phyloP scores from a whole-genome alignment of 2,329 filamentous ascomycete genomes.

The Colletotrichum sp. region DNA sequence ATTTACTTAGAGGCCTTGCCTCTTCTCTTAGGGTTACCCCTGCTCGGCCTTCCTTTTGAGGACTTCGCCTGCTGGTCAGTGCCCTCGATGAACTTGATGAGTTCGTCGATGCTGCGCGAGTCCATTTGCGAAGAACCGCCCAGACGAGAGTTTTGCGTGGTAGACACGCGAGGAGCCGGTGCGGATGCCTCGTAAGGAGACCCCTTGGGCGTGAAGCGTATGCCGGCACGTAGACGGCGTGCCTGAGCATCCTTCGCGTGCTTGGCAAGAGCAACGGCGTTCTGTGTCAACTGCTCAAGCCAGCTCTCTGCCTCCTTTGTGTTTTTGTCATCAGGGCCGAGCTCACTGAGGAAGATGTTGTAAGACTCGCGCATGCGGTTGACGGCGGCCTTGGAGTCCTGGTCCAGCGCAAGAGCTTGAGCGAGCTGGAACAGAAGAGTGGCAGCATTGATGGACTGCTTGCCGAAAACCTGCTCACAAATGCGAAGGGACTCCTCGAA shows the following conservation, averaged over 20 bases:
- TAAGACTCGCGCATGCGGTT: conserved; percentile 95
- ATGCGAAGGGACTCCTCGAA: conserved; percentile 92
- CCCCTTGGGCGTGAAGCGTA: conserved; percentile 70
- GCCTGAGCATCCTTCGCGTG: conserved; percentile 87
- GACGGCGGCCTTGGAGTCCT: conserved; percentile 91
- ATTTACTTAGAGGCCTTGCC: conserved; percentile 32
- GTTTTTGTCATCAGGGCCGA: conserved; percentile 92
- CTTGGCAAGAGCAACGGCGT: conserved; percentile 92
- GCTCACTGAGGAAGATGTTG: conserved; percentile 88
- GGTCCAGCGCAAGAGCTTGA: conserved; percentile 93
- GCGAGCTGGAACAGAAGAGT: conserved; percentile 97
- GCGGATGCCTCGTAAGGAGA: conserved; percentile 59
- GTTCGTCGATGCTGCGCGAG: conserved; percentile 86
- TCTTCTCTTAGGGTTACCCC: conserved; percentile 62
- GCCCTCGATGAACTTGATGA: conserved; percentile 94
- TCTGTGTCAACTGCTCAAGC: conserved; percentile 95
- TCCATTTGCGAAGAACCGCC: conserved; percentile 56
- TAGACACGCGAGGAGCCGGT: conserved; percentile 30
- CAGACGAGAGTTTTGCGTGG: conserved; percentile 16
- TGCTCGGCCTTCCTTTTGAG: conserved; percentile 60
- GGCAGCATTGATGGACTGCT: conserved; percentile 89
- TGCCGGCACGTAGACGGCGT: conserved; percentile 72
- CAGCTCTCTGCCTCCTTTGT: conserved; percentile 97
- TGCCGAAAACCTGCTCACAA: conserved; percentile 89
- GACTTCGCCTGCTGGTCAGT: conserved; percentile 55